Percentiles rank a stretch among this genome's conserved stretches.
Conservation (phyloP, 768 basidiomycete species). For the Tricholoma saponaceum region DNA sequence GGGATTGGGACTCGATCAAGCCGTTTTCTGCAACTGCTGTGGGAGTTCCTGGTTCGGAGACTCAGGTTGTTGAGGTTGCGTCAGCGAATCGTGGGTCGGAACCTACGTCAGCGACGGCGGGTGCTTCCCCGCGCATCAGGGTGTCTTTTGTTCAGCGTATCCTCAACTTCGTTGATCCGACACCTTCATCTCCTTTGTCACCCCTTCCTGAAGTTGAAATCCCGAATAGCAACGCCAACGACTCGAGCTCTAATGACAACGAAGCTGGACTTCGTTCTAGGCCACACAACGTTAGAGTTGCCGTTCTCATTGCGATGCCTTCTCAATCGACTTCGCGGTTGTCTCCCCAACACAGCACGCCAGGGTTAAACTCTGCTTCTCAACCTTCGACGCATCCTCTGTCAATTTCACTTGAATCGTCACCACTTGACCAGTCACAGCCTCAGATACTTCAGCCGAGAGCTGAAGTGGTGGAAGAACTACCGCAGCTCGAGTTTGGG, state of each 20-base stretch:
- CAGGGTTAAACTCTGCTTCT: background rate
- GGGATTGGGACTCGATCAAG: conserved; percentile 31
- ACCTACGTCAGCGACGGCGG: background rate
- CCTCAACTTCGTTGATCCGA: conserved; percentile 13
- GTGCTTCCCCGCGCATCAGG: background rate
- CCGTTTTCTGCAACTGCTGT: conserved; percentile 29
- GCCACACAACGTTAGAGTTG: conserved; percentile 18
- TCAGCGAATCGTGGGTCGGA: background rate
- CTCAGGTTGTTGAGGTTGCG: background rate
- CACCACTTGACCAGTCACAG: background rate
- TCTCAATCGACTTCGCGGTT: conserved; percentile 9
- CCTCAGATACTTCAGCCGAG: conserved; percentile 6
- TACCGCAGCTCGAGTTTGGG: conserved; percentile 30
- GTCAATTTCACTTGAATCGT: conserved; percentile 5
- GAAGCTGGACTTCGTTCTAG: background rate
- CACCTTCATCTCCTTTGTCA: conserved; percentile 6
- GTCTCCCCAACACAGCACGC: background rate
- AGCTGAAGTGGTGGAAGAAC: conserved; percentile 2
- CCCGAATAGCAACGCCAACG: conserved; percentile 4
- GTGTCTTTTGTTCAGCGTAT: conserved; percentile 6
- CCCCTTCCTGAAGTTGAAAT: conserved; percentile 16
- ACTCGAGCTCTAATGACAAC: conserved; percentile 5
- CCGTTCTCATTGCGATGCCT: conserved; percentile 33
- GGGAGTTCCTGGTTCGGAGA: background rate
- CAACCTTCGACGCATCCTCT: background rate